Base-by-base conservation (phyloP, 2,329 filamentous ascomycete genomes). In the Cercospora sojina region DNA sequence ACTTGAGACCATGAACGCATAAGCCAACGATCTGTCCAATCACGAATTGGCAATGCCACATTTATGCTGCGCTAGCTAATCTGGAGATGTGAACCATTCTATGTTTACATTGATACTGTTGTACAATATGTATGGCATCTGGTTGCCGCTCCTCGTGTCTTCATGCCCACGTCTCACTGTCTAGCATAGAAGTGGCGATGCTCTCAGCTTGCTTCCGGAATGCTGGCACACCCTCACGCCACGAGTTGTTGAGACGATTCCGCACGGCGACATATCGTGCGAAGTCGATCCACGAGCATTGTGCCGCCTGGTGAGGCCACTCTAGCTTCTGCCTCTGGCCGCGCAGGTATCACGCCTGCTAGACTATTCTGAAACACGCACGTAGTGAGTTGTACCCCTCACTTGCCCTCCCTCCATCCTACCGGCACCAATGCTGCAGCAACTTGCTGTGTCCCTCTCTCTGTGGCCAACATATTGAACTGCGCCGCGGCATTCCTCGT, bases 381-480 rank as follows among this genome's bases (percentile, higher is more conserved):
- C 25, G 10, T 23, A 6, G 10, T 7, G 20, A 7, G 4, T 20
- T 31, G 16, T n/a, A 16, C 51, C 13, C 51, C 23, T 76, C 70
- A 76, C 53, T 65, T 65, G 0, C 74, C 84, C 66, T 91, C 90
- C 73, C 84, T 87, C 91, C 92, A 96, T 2, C 92, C 93, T 62
- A 95, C 85, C 0, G 93, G 93, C 78, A 98, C 87, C 79, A 99
- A 77, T 9, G 93, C 94, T 2, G 92, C 94, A 29, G 93, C 94
- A 68, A 98, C 88, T 74, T 94, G 90, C 20, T 88, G 85, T 5
- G 95, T 88, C 1, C 95, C 94, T 60, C 95, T 84, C 81, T 99
- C 95, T 18, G 93, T 98, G n/a, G 93, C 94, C 63, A 99, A 81
- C 74, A 99, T 78, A 77, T 99, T 99, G 79, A 95, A 99, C 78